Conservation (phyloP, 2,329 filamentous ascomycete species). For the Ophiostoma ulmi region DNA sequence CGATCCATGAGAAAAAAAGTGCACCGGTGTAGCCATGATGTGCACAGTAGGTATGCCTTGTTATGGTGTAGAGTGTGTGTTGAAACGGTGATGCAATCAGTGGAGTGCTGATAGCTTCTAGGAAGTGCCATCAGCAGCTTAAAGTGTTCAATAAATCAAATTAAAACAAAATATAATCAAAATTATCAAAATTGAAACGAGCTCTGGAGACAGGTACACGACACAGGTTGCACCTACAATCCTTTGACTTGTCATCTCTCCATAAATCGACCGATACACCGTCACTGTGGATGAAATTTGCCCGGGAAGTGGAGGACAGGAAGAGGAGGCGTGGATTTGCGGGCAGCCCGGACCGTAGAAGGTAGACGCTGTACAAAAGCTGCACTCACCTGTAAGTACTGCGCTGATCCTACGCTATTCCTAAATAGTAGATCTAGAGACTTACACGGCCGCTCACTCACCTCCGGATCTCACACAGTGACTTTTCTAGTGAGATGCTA, state of each 20-base stretch:
- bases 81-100: neutral
- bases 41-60: neutral
- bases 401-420: neutral
- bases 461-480: neutral
- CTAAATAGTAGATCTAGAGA: neutral
- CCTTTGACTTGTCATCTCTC: neutral
- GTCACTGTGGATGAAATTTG: neutral
- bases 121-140: neutral
- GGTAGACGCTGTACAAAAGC: neutral
- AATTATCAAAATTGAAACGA: neutral
- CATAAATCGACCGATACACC: neutral
- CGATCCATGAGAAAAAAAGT: constrained; percentile 66
- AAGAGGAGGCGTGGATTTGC: neutral
- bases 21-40: constrained; percentile 44
- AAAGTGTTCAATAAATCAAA: neutral
- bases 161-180: neutral
- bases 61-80: neutral
- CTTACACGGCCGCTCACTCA: constrained; percentile 3
- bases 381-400: neutral
- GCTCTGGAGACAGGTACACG: neutral
- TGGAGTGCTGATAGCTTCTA: neutral
- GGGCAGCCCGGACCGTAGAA: neutral
- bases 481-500: neutral
- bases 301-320: constrained; percentile 8
- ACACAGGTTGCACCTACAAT: neutral